Conservation (phyloP, 345 rosid genomes). For the Pistacia vera region DNA sequence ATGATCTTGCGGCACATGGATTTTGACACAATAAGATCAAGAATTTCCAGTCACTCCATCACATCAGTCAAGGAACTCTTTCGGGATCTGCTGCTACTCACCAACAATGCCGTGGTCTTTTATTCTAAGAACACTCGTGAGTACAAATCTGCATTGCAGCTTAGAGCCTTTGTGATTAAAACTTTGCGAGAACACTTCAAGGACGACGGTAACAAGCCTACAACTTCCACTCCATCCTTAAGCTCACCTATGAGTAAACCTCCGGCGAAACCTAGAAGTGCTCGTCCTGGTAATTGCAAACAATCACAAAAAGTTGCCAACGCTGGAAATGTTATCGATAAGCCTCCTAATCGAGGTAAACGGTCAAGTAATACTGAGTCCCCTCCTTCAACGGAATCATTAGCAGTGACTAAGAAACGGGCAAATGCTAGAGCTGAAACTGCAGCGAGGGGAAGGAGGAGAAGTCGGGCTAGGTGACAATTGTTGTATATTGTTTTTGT, state of each 20-base stretch:
- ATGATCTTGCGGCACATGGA: conserved; percentile 73
- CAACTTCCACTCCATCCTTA: conserved; percentile 23
- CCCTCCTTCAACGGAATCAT: conserved; percentile 44
- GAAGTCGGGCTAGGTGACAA: conserved; percentile 46
- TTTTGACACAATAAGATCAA: conserved; percentile 65
- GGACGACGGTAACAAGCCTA: conserved; percentile 31
- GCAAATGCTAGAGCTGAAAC: conserved; percentile 31
- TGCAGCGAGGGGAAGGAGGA: conserved; percentile 47
- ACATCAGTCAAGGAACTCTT: conserved; percentile 61
- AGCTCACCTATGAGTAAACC: conserved; percentile 32
- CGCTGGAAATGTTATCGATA: conserved; percentile 22
- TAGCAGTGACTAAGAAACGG: conserved; percentile 27
- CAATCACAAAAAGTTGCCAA: conserved; percentile 22
- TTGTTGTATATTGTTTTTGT: conserved; percentile 14
- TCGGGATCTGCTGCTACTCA: conserved; percentile 69
- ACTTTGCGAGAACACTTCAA: conserved; percentile 47
- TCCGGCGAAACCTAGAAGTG: conserved; percentile 44
- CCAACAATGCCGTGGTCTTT: conserved; percentile 75
- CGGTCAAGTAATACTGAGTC: conserved; percentile 27
- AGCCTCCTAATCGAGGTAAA: conserved; percentile 34
- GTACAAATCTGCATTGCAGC: conserved; percentile 64
- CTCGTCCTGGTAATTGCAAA: conserved; percentile 31
- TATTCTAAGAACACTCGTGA: conserved; percentile 82
- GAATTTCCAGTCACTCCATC: conserved; percentile 44
- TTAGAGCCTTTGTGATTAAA: conserved; percentile 57